Base-by-base conservation (phyloP, 2,329 filamentous ascomycete genomes). In the Diaporthe helianthi region DNA sequence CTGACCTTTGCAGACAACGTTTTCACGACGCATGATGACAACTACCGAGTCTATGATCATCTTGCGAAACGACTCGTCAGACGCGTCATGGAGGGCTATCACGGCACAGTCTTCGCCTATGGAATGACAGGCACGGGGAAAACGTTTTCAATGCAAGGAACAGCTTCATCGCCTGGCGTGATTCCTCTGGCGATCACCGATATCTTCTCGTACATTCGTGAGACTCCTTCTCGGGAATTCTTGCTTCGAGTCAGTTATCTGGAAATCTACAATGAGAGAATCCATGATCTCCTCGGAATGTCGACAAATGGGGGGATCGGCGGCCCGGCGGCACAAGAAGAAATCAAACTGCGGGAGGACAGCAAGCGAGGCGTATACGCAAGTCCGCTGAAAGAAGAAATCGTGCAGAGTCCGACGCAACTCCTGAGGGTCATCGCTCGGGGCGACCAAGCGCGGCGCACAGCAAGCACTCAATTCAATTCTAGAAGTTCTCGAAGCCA, bases 81-180 rank as follows among this genome's bases (percentile, higher is more conserved):
- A 74, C 88, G 96, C 76, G 96, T 99, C 61, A 99, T 99, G 96
- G 96, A 99, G 83, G 96, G 96, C 51, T 99, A 98, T 79, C 95
- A 98, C 76, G 96, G 95, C 70, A 99, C 96, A 1, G 96, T 99
- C 29, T 98, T 99, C 79, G 95, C 95, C 22, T 99, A 99, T 79
- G 96, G 96, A 77, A 98, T 98, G 94, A 99, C 96, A 4, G 96
- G 96, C 72, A 98, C 96, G 0, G 96, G 96, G 74, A 99, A 99
- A 83, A 99, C 96, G 0, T 99, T 98, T 79, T 98, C 95, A 47
- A 99, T 99, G 96, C 96, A 99, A 83, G 96, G 96, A 75, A 99
- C 96, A 13, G 94, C 94, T 54, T 93, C 93, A 3, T 97, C 94
- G 47, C 96, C 96, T 1, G 96, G 96, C 82, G 96, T 99, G 33